Conservation (phyloP, 768 basidiomycete genomes). For the Phaeolepiota aurea region DNA sequence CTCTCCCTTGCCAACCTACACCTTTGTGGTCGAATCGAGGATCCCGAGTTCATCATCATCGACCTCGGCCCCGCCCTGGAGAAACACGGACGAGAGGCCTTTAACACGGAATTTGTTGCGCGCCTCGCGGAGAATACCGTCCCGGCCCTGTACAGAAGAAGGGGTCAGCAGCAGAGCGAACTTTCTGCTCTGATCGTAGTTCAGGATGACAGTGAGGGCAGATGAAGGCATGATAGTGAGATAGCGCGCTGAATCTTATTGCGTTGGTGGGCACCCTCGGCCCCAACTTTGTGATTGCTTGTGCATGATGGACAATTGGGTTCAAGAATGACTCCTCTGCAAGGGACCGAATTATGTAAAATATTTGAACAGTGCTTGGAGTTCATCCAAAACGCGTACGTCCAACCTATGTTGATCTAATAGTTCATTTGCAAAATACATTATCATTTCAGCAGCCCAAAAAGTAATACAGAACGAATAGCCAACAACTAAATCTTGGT, state of each 20-base stretch:
- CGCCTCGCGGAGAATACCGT: conserved; percentile 23
- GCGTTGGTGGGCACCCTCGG: neutral
- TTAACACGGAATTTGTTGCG: conserved; percentile 27
- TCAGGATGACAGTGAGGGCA: conserved; percentile 23
- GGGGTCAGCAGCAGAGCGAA: conserved; percentile 16
- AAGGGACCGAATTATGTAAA: neutral
- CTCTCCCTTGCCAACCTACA: conserved; percentile 26
- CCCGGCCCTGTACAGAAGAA: conserved; percentile 7
- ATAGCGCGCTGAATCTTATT: neutral
- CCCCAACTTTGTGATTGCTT: neutral
- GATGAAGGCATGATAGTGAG: conserved; percentile 18
- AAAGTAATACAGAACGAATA: no score
- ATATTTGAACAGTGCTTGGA: neutral
- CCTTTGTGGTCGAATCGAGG: conserved; percentile 13
- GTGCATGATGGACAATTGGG: neutral
- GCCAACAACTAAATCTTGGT: conserved; percentile 11
- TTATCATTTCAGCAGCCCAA: no score
- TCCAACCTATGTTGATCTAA: neutral
- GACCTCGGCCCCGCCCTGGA: conserved; percentile 18
- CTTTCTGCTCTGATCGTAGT: conserved; percentile 23
- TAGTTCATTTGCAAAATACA: no score
- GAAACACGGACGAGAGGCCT: conserved; percentile 19
- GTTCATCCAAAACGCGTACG: neutral
- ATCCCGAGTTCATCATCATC: conserved; percentile 10
- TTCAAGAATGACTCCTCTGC: neutral